phyloP scores from a whole-genome alignment of 129 eudicot species.

The Cynara cardunculus region DNA sequence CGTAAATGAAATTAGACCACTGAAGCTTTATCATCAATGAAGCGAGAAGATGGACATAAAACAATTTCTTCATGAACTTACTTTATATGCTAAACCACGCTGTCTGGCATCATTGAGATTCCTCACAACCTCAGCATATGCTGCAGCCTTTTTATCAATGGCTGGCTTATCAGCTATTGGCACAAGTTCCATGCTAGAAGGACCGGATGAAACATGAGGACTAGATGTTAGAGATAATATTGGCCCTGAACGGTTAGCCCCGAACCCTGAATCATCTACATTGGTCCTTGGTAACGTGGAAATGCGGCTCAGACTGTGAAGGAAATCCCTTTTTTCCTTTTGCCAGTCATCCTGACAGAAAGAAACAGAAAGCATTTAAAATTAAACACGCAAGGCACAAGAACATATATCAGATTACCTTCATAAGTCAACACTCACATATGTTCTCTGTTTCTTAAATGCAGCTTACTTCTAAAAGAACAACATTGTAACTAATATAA shows the following conservation, averaged over 20 bases:
- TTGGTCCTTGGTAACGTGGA: constrained; percentile 82
- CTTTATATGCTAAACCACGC: constrained; percentile 72
- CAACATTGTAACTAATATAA: not conserved
- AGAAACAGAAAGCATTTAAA: not conserved
- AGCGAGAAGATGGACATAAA: not conserved
- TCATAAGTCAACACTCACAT: not conserved
- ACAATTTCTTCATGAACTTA: constrained; percentile 25
- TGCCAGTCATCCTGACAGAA: constrained; percentile 90
- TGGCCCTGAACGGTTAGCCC: constrained; percentile 58
- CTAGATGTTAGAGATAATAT: constrained; percentile 56
- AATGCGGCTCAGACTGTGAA: constrained; percentile 86
- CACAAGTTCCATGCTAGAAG: constrained; percentile 71
- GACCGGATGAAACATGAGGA: constrained; percentile 55
- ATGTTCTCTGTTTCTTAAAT: not conserved
- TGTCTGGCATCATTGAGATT: constrained; percentile 76
- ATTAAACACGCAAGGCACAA: not conserved
- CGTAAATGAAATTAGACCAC: not conserved
- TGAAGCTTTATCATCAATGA: constrained; percentile 3
- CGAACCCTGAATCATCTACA: constrained; percentile 39
- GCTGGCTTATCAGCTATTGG: constrained; percentile 60
- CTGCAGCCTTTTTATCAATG: constrained; percentile 76
- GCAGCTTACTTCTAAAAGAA: not conserved
- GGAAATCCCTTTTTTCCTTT: constrained; percentile 89
- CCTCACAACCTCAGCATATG: constrained; percentile 75
- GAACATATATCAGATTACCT: constrained; percentile 2